Evolutionary conservation across 805 yeast species (phyloP).

Genomic region (Lipomyces kockii): DNA sequence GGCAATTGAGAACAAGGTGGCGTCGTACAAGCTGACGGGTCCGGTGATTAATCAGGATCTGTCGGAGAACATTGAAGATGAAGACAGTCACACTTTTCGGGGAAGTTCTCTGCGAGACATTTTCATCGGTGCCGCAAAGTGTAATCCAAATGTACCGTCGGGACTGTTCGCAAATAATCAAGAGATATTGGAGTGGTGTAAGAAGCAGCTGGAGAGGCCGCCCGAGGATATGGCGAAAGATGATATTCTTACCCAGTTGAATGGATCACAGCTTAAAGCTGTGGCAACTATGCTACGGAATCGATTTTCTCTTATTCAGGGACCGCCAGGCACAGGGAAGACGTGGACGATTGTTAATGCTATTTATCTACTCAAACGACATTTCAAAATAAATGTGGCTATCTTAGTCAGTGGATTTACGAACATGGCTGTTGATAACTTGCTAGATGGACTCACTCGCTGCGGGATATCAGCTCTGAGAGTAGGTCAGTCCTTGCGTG

Average conservation of each 20-base stretch:
- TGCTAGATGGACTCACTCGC: background rate
- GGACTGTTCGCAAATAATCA: conserved; percentile 6
- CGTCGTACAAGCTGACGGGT: background rate
- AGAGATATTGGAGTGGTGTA: conserved; percentile 4
- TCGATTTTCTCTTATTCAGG: conserved; percentile 5
- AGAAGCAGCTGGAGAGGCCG: conserved; percentile 2
- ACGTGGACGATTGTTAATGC: conserved; percentile 83
- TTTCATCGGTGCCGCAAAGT: background rate
- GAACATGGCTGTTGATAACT: conserved; percentile 4
- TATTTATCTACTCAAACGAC: background rate
- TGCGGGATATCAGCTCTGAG: background rate
- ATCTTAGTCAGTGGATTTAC: conserved; percentile 4
- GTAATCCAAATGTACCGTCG: background rate
- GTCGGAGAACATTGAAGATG: background rate
- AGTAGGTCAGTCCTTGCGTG: background rate
- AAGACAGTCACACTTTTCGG: background rate
- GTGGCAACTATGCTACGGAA: conserved; percentile 6
- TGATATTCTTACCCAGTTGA: background rate
- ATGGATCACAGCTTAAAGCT: conserved; percentile 5
- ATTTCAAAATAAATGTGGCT: background rate
- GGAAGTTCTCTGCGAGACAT: background rate
- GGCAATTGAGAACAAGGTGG: background rate
- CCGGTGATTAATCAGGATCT: background rate
- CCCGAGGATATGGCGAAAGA: background rate
- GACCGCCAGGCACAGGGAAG: conserved; percentile 59